These are phyloP conservation scores for Lentinus tigrinus DNA, from an alignment of 768 basidiomycete species.

Conservation along the genomic window DNA sequence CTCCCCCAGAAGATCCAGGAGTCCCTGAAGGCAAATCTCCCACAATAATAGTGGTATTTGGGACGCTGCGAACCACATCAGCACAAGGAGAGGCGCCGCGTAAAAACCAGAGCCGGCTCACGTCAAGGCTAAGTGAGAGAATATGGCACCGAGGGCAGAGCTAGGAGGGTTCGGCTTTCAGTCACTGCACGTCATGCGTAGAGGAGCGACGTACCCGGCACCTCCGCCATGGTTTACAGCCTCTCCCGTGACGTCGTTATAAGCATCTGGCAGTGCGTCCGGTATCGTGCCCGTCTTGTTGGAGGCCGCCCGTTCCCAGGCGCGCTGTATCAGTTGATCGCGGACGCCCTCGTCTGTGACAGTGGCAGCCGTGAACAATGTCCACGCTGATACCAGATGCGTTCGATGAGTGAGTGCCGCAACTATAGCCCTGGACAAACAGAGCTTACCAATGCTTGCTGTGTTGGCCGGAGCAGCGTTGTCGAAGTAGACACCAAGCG, in stretches of 20 bases:
- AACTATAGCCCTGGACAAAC: no score
- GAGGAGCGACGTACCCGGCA: background rate
- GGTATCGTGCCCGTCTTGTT: conserved; percentile 5
- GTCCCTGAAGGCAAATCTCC: no score
- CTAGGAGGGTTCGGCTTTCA: background rate
- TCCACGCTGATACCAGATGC: conserved; percentile 9
- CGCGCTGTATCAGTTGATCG: conserved; percentile 2
- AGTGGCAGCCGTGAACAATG: conserved; percentile 12
- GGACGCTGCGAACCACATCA: no score
- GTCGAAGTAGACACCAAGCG: no score
- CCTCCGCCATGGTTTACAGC: background rate
- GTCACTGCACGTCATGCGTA: background rate
- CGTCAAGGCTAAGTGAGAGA: conserved; percentile 13
- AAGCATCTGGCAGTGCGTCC: conserved; percentile 8
- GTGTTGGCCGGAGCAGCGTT: no score
- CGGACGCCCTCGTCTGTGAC: conserved; percentile 12
- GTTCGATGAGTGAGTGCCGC: background rate
- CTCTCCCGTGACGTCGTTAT: background rate
- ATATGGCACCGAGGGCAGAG: conserved; percentile 12
- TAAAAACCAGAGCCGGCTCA: background rate
- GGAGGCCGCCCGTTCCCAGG: background rate
- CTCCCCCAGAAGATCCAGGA: no score
- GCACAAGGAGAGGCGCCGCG: no score
- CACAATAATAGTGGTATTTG: no score
- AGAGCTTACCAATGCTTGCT: background rate